Base-by-base conservation (phyloP, 1,284 basidiomycete genomes). In the Apiotrichum siamense region DNA sequence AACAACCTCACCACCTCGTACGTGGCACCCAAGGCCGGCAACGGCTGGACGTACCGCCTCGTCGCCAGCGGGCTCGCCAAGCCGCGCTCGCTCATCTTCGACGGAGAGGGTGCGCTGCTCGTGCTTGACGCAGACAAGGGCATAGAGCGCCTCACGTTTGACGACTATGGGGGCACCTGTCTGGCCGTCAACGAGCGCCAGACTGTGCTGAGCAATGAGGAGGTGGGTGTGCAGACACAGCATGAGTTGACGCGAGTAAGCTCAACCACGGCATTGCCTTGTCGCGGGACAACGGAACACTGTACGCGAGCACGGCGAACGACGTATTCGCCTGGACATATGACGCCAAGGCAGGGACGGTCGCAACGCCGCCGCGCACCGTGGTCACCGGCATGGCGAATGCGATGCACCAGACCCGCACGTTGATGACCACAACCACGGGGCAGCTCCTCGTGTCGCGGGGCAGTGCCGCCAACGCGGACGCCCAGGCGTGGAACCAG, bases 191-290 rank as follows among this genome's bases (percentile, higher is more conserved):
- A 38, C 25, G 26, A 31, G 3, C 15, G n/a, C 23, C 39, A 25
- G 20, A 27, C 40, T 17, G 43, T 50, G 11, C 21, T 54, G 7
- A 36, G 27, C 2, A 20, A 50, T 9, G 6, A 10, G 3, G 29
- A 31, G 1, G 52, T 54, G 44, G 43, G 52, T 49, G 6, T 25
- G n/a, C n/a, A n/a, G 7, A n/a, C 18, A 29, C 15, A 21, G 36
- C 4, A 7, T 6, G n/a, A 26, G 20, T 37, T 17, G 15, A 20
- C 27, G 23, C 32, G 23, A n/a, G n/a, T n/a, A n/a, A 55, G 54
- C 42, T 55, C 21, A 44, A 37, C 37, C 54, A 51, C 49, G 54
- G 46, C 45, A 25, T 55, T n/a, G 42, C 31, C 12, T 27, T 55
- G 6, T 37, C 42, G 7, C 18, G 13, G 6, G 43, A 50, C 40